Evolutionary conservation across 306 rosid genomes (phyloP), one percentile per base, ranked within the genome.

Genomic region (Castanea crenata): DNA sequence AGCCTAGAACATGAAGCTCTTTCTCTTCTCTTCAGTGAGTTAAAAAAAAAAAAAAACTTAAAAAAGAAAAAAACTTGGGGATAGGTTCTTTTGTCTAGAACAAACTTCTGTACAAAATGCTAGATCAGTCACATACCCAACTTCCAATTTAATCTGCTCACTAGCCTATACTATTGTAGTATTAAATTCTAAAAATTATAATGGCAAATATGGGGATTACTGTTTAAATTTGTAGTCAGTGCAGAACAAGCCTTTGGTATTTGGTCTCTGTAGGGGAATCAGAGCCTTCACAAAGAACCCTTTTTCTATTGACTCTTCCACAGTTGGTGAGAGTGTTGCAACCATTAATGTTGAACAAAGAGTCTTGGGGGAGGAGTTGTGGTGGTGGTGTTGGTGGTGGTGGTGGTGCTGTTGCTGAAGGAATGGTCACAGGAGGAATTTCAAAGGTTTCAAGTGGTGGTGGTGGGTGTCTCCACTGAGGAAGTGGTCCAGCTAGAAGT

Each of bases 381-480:
- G 82, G 84, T 3, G 79, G 84, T 73, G 77, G 76, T 41, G 62
- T 61, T 8, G 89, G 83, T 69, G 82, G 79, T 20, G 82, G 84
- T 3, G 89, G 84, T 69, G 83, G 79, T 20, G 82, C 83, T 3
- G 89, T 82, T 69, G 83, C 76, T 20, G 98, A 88, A 21, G 97
- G 92, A 79, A 92, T 89, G 49, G 97, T 90, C 52, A 95, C 97
- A 1, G 98, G 99, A 0, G 98, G 99, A 80, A 95, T 95, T 80
- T 95, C 90, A 58, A 87, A 93, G 52, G 99, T 87, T 78, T 95
- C 94, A 1, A 95, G 89, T 5, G 99, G 96, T 0, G 99, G 99
- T 3, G 99, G 99, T 3, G 99, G 99, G 83, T 95, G 99, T 76
- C 97, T 91, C 99, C 99, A 95, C 69, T 95, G 98, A 64, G 99